Evolutionary conservation across 805 yeast species (phyloP).

Genomic region (Yarrowia sp.): DNA sequence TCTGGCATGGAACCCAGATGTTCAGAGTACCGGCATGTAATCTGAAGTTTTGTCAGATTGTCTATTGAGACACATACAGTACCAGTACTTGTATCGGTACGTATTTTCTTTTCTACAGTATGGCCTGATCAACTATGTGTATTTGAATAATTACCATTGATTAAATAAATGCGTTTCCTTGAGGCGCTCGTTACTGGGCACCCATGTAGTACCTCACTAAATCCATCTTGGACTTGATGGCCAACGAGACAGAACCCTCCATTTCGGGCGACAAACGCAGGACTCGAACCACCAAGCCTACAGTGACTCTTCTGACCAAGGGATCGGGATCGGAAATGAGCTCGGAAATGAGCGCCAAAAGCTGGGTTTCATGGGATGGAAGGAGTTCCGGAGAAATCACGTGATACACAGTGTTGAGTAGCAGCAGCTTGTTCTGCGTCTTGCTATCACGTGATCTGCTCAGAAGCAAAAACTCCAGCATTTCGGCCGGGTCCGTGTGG

Average conservation of each 20-base stretch:
- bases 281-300: conserved; percentile 19
- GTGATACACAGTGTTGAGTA: conserved; percentile 7
- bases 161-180: no score
- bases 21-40: no score
- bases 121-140: no score
- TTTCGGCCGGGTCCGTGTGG: conserved; percentile 8
- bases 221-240: conserved; percentile 25
- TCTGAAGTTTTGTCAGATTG: no score
- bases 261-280: background rate
- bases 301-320: conserved; percentile 17
- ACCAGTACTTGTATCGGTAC: no score
- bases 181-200: no score
- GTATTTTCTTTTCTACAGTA: no score
- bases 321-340: conserved; percentile 25
- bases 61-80: no score
- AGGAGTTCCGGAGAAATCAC: background rate
- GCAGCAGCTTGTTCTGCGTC: conserved; percentile 19
- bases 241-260: background rate
- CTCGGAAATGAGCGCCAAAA: background rate
- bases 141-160: no score
- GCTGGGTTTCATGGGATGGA: background rate
- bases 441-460: conserved; percentile 8
- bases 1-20: no score
- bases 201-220: conserved; percentile 31
- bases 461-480: conserved; percentile 15